A percentile compares a stretch with the other conserved stretches of the same genome.
Conservation (phyloP, 768 basidiomycete species). For the Strobilomyces dryophilus region DNA sequence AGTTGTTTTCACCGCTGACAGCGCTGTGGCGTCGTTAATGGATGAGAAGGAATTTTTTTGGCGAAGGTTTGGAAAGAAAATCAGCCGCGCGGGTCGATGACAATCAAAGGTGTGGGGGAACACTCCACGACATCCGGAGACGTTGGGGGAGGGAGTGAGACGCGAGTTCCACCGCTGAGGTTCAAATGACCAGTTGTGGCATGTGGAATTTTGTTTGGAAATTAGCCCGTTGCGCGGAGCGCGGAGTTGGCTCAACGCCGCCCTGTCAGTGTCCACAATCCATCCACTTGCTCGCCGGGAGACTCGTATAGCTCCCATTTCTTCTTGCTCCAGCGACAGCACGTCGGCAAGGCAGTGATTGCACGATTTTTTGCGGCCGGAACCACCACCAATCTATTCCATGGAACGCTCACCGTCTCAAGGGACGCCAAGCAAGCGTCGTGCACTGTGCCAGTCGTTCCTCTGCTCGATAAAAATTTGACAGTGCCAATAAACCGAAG, state of each 20-base stretch:
- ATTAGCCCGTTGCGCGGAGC: constrained; percentile 6
- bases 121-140: too few species aligned
- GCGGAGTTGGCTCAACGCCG: constrained; percentile 14
- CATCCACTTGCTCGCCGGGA: neutral
- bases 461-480: neutral
- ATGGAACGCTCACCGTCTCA: constrained; percentile 11
- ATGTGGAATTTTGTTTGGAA: too few species aligned
- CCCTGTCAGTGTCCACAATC: neutral
- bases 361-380: constrained; percentile 11
- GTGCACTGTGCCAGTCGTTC: neutral
- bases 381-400: neutral
- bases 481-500: constrained; percentile 1
- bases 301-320: neutral
- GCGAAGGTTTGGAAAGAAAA: neutral
- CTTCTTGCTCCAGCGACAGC: neutral
- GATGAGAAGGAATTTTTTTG: neutral
- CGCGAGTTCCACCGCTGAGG: neutral
- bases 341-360: neutral
- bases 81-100: too few species aligned
- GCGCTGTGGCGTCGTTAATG: neutral
- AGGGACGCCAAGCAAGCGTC: constrained; percentile 1
- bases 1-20: neutral
- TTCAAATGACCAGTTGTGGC: neutral
- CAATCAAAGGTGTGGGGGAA: too few species aligned
- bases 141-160: too few species aligned